A percentile compares a stretch with the other conserved stretches of the same genome.
Conservation (phyloP, 495 filamentous ascomycete genomes). For the Aspergillus affinis region DNA sequence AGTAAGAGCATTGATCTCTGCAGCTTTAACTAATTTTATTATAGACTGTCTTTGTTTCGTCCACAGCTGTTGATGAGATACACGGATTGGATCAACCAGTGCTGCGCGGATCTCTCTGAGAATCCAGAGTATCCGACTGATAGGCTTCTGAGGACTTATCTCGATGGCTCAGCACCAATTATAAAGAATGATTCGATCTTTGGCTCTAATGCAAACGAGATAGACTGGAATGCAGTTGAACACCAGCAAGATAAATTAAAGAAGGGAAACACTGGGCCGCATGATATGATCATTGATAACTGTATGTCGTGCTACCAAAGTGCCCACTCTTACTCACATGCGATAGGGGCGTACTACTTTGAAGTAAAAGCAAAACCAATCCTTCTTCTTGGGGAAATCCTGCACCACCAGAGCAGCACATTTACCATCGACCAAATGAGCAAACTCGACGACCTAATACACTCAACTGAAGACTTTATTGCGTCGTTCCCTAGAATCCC, state of each 20-base stretch:
- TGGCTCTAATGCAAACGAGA: background rate
- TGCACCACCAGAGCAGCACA: background rate
- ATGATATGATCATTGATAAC: background rate
- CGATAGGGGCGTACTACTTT: background rate
- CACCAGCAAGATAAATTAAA: background rate
- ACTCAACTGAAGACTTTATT: background rate
- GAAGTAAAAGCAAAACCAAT: slow-evolving; percentile 2
- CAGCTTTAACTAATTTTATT: no score
- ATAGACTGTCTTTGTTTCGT: slow-evolving; percentile 7
- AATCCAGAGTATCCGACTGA: slow-evolving; percentile 8
- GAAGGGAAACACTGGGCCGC: background rate
- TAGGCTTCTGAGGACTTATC: background rate
- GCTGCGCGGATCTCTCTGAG: background rate
- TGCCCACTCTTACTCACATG: background rate
- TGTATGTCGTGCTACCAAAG: background rate
- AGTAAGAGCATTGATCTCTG: background rate
- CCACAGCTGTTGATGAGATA: slow-evolving; percentile 8
- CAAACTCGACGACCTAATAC: background rate
- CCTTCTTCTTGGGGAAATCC: slow-evolving; percentile 10
- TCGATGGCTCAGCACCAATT: background rate
- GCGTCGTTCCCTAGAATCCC: background rate
- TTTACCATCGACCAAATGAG: slow-evolving; percentile 3
- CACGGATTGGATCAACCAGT: slow-evolving; percentile 9
- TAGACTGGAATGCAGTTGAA: background rate
- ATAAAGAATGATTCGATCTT: background rate